phyloP scores from a whole-genome alignment of 2,329 filamentous ascomycete genomes.

The Penicillium sp. region DNA sequence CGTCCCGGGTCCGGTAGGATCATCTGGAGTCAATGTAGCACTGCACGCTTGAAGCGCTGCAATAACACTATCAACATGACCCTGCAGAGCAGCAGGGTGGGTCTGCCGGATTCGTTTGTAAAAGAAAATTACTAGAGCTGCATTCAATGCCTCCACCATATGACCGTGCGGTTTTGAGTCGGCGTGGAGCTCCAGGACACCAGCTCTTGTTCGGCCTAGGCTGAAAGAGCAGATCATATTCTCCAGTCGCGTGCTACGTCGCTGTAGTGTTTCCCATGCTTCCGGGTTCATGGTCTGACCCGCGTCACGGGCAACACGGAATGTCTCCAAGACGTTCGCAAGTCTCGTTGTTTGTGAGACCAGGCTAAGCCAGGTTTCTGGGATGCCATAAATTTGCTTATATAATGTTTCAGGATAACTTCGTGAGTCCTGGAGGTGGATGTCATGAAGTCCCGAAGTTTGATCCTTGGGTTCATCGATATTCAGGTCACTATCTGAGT shows the following conservation, averaged over 20 bases:
- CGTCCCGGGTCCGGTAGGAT: conserved; percentile 25
- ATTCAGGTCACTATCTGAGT: no score
- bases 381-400: conserved; percentile 44
- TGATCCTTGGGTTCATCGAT: no score
- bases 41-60: conserved; percentile 33
- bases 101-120: conserved; percentile 43
- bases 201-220: conserved; percentile 14
- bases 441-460: no score
- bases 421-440: no score
- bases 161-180: conserved; percentile 24
- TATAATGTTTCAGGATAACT: conserved; percentile 33
- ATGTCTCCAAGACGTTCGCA: conserved; percentile 38
- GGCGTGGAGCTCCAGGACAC: conserved; percentile 8
- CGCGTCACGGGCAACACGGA: conserved; percentile 20
- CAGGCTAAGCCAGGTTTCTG: conserved; percentile 46
- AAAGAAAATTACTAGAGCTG: conserved; percentile 44
- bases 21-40: conserved; percentile 16
- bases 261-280: conserved; percentile 30
- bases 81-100: conserved; percentile 40
- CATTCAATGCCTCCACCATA: conserved; percentile 42
- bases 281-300: conserved; percentile 17
- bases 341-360: conserved; percentile 46
- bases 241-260: conserved; percentile 29
- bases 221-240: conserved; percentile 37
- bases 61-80: conserved; percentile 39